Conservation (phyloP, 768 basidiomycete species). For the Boletus insuetus region DNA sequence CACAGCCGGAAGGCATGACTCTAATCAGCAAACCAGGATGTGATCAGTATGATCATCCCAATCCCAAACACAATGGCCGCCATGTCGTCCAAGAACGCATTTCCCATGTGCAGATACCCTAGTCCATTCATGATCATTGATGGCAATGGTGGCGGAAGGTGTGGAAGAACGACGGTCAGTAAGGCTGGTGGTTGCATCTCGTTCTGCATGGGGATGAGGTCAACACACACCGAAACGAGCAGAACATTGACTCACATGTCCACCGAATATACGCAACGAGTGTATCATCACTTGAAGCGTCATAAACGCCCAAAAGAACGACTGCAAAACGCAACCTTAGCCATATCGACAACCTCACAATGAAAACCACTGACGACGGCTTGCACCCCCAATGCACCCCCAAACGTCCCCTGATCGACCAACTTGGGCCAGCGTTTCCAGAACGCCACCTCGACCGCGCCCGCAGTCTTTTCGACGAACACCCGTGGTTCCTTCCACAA, state of each 20-base stretch:
- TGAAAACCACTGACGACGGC: slow-evolving; percentile 45
- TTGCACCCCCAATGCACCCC: slow-evolving; percentile 43
- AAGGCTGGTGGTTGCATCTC: slow-evolving; percentile 57
- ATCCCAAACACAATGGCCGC: slow-evolving; percentile 68
- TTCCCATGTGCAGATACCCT: slow-evolving; percentile 68
- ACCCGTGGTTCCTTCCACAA: slow-evolving; percentile 59
- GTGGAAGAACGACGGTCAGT: slow-evolving; percentile 56
- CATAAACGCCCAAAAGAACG: slow-evolving; percentile 81
- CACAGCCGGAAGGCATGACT: background rate
- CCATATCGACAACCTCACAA: background rate
- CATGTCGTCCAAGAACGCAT: slow-evolving; percentile 67
- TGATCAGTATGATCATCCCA: no score
- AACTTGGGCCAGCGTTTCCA: slow-evolving; percentile 70
- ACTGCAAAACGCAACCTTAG: slow-evolving; percentile 39
- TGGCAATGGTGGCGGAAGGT: slow-evolving; percentile 63
- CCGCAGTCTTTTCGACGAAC: slow-evolving; percentile 39
- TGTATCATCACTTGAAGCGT: slow-evolving; percentile 71
- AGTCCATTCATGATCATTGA: slow-evolving; percentile 57
- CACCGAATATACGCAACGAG: slow-evolving; percentile 67
- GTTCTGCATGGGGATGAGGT: slow-evolving; percentile 40
- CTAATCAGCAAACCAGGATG: slow-evolving; percentile 42
- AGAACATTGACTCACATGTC: slow-evolving; percentile 49
- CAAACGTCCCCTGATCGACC: slow-evolving; percentile 23
- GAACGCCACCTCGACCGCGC: slow-evolving; percentile 32
- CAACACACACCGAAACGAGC: no score